Evolutionary conservation across 2,329 filamentous ascomycete genomes (phyloP).

Genomic region (Blastomyces parvus): DNA sequence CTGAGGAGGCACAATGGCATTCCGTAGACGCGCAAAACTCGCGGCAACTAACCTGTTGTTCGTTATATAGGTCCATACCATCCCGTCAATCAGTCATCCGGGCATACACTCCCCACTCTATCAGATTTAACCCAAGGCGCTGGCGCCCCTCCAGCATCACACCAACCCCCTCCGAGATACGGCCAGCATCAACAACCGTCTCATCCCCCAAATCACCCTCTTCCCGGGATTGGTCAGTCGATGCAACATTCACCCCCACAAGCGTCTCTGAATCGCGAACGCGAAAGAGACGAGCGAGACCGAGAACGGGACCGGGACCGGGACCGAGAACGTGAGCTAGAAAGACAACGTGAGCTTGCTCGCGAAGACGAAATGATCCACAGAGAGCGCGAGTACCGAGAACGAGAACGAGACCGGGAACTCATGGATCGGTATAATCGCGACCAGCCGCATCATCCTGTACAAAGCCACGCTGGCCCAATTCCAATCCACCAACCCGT

Average conservation of each 20-base stretch:
- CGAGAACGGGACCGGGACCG: conserved; percentile 42
- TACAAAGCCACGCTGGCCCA: conserved; percentile 79
- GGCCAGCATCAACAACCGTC: conserved; percentile 33
- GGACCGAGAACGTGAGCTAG: conserved; percentile 19
- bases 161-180: conserved; percentile 33
- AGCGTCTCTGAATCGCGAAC: conserved; percentile 33
- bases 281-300: conserved; percentile 40
- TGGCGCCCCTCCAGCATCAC: conserved; percentile 23
- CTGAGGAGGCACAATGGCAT: neutral
- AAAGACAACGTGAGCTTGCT: conserved; percentile 33
- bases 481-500: conserved; percentile 93
- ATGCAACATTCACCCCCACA: conserved; percentile 37
- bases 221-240: conserved; percentile 34
- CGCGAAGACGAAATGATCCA: conserved; percentile 51
- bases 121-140: conserved; percentile 40
- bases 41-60: conserved; percentile 2
- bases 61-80: conserved; percentile 32
- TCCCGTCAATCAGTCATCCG: conserved; percentile 32
- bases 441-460: conserved; percentile 54
- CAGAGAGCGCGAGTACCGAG: conserved; percentile 46
- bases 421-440: conserved; percentile 57
- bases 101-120: conserved; percentile 39
- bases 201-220: conserved; percentile 29
- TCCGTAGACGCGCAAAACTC: neutral
- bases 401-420: conserved; percentile 37